Evolutionary conservation across 805 yeast species (phyloP), one percentile per base, ranked within the genome.

Genomic region (Starmerella asiatica): DNA sequence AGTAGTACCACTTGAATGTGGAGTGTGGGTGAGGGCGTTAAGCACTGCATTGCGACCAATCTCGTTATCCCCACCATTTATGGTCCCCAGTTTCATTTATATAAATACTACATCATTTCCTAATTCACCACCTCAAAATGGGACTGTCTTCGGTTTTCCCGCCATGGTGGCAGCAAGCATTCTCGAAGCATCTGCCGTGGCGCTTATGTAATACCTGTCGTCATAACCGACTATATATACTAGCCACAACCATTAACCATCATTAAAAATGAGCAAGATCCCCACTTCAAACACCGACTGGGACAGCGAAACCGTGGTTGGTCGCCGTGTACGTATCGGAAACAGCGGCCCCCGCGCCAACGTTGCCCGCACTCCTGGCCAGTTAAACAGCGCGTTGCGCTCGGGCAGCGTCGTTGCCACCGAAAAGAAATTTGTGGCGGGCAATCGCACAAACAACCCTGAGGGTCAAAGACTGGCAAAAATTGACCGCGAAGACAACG

Each of bases 381-480:
- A 79, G 55, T 68, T 91, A 57, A 91, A 91, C 60, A 93, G 84
- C 21, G 98, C 98, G 39, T 78, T 94, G 68, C 79, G 98, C 70
- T 60, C 78, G 18, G 98, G 98, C 48, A 70, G 75, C 39, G 88
- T 91, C 39, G 71, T 91, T 29, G 75, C 93, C 32, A 86, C 86
- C 32, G 98, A 88, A 61, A 88, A 88, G 75, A 91, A 88, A 64
- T 91, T 81, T 62, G 79, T 79, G 38, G 61, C 70, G 20, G 66
- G 77, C 40, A 68, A 72, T 56, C 82, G 79, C 63, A 59, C 66
- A 39, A 68, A 64, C 50, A 67, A 75, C 41, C 78, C 83, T 23
- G 97, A 88, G 58, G 98, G 97, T 37, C 98, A 91, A 68, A 74
- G 94, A 61, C 68, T 91, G 58, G 79, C 98, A 48, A 88, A 76